Base-by-base conservation (phyloP, 441 rosid species). In the Manihot esculenta region DNA sequence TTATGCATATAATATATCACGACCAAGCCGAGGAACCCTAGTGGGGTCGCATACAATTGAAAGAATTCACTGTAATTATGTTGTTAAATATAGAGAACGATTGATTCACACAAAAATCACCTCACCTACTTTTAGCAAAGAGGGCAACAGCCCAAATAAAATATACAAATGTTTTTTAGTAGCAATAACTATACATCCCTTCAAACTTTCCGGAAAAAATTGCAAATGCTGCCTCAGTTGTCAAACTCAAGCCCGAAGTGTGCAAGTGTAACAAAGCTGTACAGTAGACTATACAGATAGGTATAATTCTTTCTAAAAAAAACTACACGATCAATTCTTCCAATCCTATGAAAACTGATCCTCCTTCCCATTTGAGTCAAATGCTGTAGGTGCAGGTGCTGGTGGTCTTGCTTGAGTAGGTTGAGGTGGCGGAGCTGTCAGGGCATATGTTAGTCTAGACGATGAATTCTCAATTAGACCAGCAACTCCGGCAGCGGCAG, bases 401-500 rank as follows among this genome's bases (percentile, higher is more conserved):
- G 85, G 84, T 3, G 77, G 64, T 79, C 81, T 79, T 3, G 70
- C 50, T 23, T 72, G 87, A 75, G 84, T 20, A 48, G 85, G 60
- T 57, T 78, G 83, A 0, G 84, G 74, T 26, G 93, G 91, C 1
- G 99, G 99, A 41, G 97, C 98, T 0, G 96, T 78, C 54, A 95
- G 95, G 7, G 97, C 92, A 75, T 90, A 91, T 4, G 95, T 85
- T 45, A 91, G 85, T 67, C 86, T 85, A 55, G 89, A 87, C 23
- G 98, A 85, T 3, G 99, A 88, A 84, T 73, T 86, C 78, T 95
- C 99, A 2, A 95, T 95, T 54, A 95, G 85, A 77, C 99, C 99
- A 30, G 99, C 98, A 72, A 95, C 94, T 67, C 99, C 99, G 1
- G 97, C 98, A 41, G 95, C 91, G 0, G 99, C 92, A 27, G 97